These are phyloP conservation scores for Syzygium jambos DNA, from an alignment of 345 rosid genomes.

Conservation along the genomic window DNA sequence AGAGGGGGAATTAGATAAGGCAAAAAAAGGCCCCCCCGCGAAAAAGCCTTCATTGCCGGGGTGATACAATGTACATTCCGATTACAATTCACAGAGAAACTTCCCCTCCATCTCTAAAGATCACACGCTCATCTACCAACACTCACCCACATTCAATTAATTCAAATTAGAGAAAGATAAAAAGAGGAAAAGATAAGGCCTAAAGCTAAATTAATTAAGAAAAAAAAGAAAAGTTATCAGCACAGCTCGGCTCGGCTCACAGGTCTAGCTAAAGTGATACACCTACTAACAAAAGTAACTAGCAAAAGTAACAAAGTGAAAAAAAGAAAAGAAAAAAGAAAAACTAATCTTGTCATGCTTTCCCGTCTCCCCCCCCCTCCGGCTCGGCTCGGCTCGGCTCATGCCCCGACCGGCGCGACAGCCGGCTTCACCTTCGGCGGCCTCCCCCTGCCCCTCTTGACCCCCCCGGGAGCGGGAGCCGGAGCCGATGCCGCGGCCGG, in stretches of 20 bases:
- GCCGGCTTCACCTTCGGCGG: constrained; percentile 79
- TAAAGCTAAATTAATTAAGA: not conserved
- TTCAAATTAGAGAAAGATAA: not conserved
- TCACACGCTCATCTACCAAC: not conserved
- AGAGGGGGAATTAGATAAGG: not conserved
- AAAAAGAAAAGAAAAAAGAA: not conserved
- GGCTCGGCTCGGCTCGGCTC: not conserved
- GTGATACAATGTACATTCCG: constrained; percentile 25
- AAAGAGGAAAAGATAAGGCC: not conserved
- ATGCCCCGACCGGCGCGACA: constrained; percentile 59
- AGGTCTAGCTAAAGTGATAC: not conserved
- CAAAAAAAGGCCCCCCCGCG: not conserved
- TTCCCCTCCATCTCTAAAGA: not conserved
- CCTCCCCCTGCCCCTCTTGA: constrained; percentile 59
- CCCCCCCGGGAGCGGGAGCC: constrained; percentile 8
- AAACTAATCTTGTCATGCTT: not conserved
- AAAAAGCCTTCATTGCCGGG: constrained; percentile 16
- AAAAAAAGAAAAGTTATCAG: not conserved
- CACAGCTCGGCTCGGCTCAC: not conserved
- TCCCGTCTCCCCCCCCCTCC: not conserved
- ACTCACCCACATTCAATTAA: not conserved
- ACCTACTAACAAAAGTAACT: not conserved
- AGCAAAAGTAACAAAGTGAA: not conserved
- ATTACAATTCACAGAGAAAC: constrained; percentile 19
- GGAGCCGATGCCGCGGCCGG: constrained; percentile 3